Evolutionary conservation across 2,329 filamentous ascomycete species (phyloP), one percentile per base, ranked within the genome.

Genomic region (Anisogramma anomala): DNA sequence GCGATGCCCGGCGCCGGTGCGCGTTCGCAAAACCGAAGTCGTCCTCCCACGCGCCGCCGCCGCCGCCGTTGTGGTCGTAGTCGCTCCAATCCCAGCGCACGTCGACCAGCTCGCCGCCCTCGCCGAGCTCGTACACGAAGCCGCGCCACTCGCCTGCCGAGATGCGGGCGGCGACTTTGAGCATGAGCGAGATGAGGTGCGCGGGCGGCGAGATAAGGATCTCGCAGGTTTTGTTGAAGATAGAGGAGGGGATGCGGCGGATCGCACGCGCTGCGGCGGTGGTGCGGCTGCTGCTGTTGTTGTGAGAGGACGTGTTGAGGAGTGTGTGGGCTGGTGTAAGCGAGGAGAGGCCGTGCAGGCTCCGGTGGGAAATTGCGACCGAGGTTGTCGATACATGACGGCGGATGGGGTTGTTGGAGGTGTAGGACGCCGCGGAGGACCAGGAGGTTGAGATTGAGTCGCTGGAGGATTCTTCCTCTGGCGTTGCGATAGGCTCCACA

Each of bases 151-250:
- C 69, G 14, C 73, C 75, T 22, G 68, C 68, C 1, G 79, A 72
- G 47, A 94, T 85, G 47, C 75, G 78, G 0, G 83, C 79, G 1
- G 87, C 84, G 42, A 94, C 84, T 42, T 78, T 77, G 4, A 94
- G 71, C 69, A 94, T 87, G 30, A 94, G 66, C 19, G 76, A 69
- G 26, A 94, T 73, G 2, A 94, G 71, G 52, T 88, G 77, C 13
- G 80, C 74, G 0, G 88, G 86, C n/a, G 86, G 86, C 0, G 83
- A 78, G 11, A 94, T 64, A 3, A 94, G 70, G 22, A 91, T 71
- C 38, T 84, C 78, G 48, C 75, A 79, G 0, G 86, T 87, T 60
- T 84, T 88, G 42, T 80, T 74, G 19, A 94, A 71, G 22, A 94
- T 72, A 3, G 77, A 72, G 37, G 74, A 65, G 1, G 77, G 73